Evolutionary conservation across 2,329 filamentous ascomycete genomes (phyloP).

Genomic region (Colletotrichum cereale): DNA sequence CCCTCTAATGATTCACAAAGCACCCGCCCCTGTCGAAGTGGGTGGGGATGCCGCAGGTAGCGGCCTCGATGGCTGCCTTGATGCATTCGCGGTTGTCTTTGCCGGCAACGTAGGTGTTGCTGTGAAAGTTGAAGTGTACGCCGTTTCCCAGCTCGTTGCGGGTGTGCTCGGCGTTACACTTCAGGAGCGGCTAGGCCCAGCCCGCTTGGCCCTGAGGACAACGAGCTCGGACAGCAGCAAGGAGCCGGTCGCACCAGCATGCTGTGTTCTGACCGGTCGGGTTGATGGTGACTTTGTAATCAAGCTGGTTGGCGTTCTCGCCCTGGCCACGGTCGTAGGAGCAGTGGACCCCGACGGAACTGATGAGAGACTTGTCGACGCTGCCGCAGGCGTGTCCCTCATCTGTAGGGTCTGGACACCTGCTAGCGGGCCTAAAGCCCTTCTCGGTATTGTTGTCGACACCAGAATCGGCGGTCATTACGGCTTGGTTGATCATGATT

Average conservation of each 20-base stretch:
- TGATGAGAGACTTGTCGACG: neutral
- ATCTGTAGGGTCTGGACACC: neutral
- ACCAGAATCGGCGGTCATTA: neutral
- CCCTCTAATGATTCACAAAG: neutral
- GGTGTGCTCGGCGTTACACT: slow-evolving; percentile 4
- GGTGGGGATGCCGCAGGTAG: slow-evolving; percentile 10
- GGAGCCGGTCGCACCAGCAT: slow-evolving; percentile 16
- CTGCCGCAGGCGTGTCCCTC: slow-evolving; percentile 11
- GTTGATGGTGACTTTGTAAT: slow-evolving; percentile 23
- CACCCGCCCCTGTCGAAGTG: slow-evolving; percentile 9
- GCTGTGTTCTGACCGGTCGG: slow-evolving; percentile 17
- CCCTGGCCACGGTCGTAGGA: neutral
- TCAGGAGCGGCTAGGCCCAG: neutral
- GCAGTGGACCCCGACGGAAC: neutral
- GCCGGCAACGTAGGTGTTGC: neutral
- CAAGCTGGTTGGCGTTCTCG: neutral
- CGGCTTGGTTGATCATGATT: neutral
- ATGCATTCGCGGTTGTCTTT: slow-evolving; percentile 9
- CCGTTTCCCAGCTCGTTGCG: neutral
- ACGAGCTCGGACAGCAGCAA: neutral
- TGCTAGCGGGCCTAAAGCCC: neutral
- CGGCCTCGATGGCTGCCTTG: slow-evolving; percentile 4
- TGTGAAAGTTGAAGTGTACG: slow-evolving; percentile 1
- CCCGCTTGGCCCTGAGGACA: neutral
- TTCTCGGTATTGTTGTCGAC: neutral